phyloP scores from a whole-genome alignment of 1,284 basidiomycete genomes.

The Ceratorhiza oryzae-sativae region DNA sequence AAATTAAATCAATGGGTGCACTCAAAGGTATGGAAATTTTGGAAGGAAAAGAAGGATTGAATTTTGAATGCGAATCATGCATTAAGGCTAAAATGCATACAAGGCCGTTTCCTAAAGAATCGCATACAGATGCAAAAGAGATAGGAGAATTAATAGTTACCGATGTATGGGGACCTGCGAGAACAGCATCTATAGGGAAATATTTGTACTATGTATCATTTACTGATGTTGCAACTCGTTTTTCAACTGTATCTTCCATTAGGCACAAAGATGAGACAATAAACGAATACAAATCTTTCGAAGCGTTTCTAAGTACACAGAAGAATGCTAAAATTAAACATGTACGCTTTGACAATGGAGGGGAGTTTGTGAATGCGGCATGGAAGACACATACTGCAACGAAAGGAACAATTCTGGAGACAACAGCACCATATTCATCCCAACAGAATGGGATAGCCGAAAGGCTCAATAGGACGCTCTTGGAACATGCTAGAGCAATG shows the following conservation, averaged over 20 bases:
- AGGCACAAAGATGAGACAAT: conserved; percentile 46
- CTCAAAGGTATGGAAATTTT: neutral
- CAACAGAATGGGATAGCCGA: conserved; percentile 17
- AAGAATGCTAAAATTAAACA: neutral
- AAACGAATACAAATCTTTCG: conserved; percentile 40
- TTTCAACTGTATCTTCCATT: conserved; percentile 40
- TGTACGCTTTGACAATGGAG: neutral
- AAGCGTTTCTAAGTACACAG: neutral
- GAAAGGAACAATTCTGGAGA: neutral
- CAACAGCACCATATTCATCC: neutral
- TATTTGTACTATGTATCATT: conserved; percentile 48
- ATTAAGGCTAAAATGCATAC: neutral
- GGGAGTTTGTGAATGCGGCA: neutral
- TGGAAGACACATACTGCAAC: neutral
- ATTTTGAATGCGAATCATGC: neutral
- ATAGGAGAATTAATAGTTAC: neutral
- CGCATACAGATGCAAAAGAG: neutral
- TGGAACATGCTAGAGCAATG: conserved; percentile 8
- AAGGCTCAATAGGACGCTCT: conserved; percentile 43
- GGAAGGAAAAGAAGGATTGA: conserved; percentile 38
- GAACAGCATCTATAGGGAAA: conserved; percentile 42
- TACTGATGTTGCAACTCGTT: conserved; percentile 44
- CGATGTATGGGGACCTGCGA: neutral
- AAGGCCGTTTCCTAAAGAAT: neutral
- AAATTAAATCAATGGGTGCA: neutral